These are phyloP conservation scores for Penicillium sp. DNA, from an alignment of 2,329 filamentous ascomycete genomes.

Conservation along the genomic window DNA sequence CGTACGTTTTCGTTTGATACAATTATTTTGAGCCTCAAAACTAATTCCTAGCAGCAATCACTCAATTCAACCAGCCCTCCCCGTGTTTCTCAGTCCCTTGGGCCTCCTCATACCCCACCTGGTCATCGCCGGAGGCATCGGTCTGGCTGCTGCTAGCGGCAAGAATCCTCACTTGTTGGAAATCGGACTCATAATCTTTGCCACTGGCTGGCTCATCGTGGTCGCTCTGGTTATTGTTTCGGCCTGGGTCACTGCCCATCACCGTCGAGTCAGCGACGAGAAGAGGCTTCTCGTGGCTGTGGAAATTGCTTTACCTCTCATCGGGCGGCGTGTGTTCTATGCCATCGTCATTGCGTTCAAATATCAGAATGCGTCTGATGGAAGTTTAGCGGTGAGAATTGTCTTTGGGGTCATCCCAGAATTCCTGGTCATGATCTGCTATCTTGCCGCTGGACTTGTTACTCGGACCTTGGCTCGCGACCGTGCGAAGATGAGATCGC, in stretches of 20 bases:
- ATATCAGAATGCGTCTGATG: background rate
- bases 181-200: conserved; percentile 10
- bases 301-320: conserved; percentile 9
- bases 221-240: background rate
- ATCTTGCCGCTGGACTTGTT: conserved; percentile 16
- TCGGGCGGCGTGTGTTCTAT: conserved; percentile 14
- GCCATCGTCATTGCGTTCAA: conserved; percentile 1
- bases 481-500: background rate
- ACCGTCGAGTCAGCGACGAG: conserved; percentile 2
- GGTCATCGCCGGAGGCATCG: conserved; percentile 10
- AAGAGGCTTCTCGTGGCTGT: conserved; percentile 14
- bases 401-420: conserved; percentile 36
- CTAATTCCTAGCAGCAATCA: conserved; percentile 4
- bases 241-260: background rate
- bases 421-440: conserved; percentile 21
- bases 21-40: background rate
- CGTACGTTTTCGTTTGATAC: conserved; percentile 1
- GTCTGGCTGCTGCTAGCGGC: conserved; percentile 8
- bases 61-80: conserved; percentile 14
- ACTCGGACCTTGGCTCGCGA: conserved; percentile 7
- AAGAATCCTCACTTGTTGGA: background rate
- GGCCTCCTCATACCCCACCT: conserved; percentile 10
- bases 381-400: conserved; percentile 6
- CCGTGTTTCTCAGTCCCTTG: conserved; percentile 1
- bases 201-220: conserved; percentile 7